Evolutionary conservation across 1,284 basidiomycete genomes (phyloP), one percentile per base, ranked within the genome.

Genomic region (Boletus semigastroideus): DNA sequence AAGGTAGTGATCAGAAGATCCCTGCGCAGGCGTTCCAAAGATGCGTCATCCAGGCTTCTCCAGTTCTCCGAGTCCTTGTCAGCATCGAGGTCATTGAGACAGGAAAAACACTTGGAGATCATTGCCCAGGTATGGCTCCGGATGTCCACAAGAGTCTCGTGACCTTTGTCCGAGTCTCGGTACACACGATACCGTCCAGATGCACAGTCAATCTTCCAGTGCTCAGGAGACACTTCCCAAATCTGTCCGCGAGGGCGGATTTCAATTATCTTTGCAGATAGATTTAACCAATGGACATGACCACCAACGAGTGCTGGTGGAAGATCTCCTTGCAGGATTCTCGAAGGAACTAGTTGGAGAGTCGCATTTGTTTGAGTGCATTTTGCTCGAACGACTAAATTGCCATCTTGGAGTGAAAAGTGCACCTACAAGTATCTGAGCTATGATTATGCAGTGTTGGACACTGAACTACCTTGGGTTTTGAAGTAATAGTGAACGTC

Each of bases 301-400:
- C 3, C 12, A 33, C 7, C 6, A 9, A 43, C 5, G 19, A 43
- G 22, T 22, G 22, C 22, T 22, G 22, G 22, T 22, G 22, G 22
- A 22, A 22, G 22, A 22, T 22, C 22, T 28, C 5, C 7, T 22
- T 22, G 42, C 13, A 1, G 42, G 28, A 16, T 33, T 10, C 31
- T 33, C 31, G 31, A 11, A 9, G 42, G 42, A n/a, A 44, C 22
- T 3, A 44, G 31, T 20, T 22, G 30, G 4, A 44, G 42, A 0
- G 25, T 13, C 0, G 30, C 28, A 0, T 42, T 42, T 9, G 25
- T 30, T 14, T 5, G 22, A 30, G 19, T 42, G 14, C 34, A 39
- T 49, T 54, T 58, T 1, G 64, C 66, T 38, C 63, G 67, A 37
- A 76, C 60, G 2, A 72, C 52, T 33, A 33, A 31, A 31, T 20